These are phyloP conservation scores for Apiotrichum gracile DNA, from an alignment of 1,284 basidiomycete species.

Conservation along the genomic window DNA sequence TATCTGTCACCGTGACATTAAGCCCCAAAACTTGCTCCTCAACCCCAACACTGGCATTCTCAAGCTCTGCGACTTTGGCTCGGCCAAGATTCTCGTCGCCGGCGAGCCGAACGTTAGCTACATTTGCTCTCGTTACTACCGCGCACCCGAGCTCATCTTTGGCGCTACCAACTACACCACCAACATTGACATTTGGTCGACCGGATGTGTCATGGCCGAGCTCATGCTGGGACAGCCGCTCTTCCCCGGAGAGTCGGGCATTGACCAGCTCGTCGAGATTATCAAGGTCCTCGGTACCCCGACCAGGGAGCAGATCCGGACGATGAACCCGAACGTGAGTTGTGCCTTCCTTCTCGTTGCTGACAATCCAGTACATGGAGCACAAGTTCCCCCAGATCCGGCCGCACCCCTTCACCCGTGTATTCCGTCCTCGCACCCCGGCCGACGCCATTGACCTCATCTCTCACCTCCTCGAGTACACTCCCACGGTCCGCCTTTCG, in stretches of 20 bases:
- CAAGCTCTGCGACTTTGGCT: slow-evolving; percentile 98
- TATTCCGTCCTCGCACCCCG: slow-evolving; percentile 95
- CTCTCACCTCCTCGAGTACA: slow-evolving; percentile 92
- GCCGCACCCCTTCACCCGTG: slow-evolving; percentile 92
- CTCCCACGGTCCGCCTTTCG: slow-evolving; percentile 79
- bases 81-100: slow-evolving; percentile 94
- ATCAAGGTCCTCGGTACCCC: slow-evolving; percentile 99
- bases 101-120: slow-evolving; percentile 99
- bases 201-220: slow-evolving; percentile 99
- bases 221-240: slow-evolving; percentile 97
- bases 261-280: slow-evolving; percentile 98
- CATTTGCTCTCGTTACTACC: slow-evolving; percentile 99
- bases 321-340: slow-evolving; percentile 90
- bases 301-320: slow-evolving; percentile 99
- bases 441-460: slow-evolving; percentile 95
- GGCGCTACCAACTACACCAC: slow-evolving; percentile 99
- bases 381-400: slow-evolving; percentile 99
- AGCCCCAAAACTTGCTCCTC: slow-evolving; percentile 95
- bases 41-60: slow-evolving; percentile 94
- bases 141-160: slow-evolving; percentile 98
- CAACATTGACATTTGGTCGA: slow-evolving; percentile 99
- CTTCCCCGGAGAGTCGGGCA: slow-evolving; percentile 99
- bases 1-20: slow-evolving; percentile 96
- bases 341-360: not conserved
- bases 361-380: slow-evolving; percentile 81